Evolutionary conservation across 2,329 filamentous ascomycete species (phyloP), one percentile per base, ranked within the genome.

Genomic region (Penicillium sumatraense): DNA sequence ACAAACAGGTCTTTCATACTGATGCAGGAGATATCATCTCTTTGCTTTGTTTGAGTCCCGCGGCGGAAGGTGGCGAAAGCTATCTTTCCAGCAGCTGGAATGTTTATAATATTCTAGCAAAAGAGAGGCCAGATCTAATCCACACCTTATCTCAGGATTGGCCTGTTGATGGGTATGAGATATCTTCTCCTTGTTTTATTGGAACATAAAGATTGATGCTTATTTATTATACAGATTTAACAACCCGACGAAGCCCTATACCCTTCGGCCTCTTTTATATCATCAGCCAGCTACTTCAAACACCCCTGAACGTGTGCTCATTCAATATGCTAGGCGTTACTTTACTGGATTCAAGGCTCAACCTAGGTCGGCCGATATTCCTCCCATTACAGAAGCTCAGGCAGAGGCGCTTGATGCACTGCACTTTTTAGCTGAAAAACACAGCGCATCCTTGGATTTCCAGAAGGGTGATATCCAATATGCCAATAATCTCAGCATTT

Each of bases 271-370:
- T 4, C 63, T 76, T 5, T 60, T 76, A 9, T 82, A 84, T 68
- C 79, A 85, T 63, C 81, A 85, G 45, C 78, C 81, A 0, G 76
- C 78, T 9, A 81, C 75, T 0, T 70, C 60, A 0, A 69, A 67
- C 1, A 65, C 68, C 0, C 81, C 83, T 0, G 81, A 87, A 62
- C 78, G 83, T 1, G 68, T 88, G 1, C 70, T 84, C 6, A 78
- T 88, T 26, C 84, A 88, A 58, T 88, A 87, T 59, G 83, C 81
- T 0, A 80, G 86, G 2, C 78, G 85, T 1, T 75, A 73, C 23
- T 87, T 87, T 59, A 85, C 84, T 0, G 81, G 80, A 2, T 82
- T 75, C 53, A 68, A 70, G 51, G 73, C 71, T 0, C 70, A 77
- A 4, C 78, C 77, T 1, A 72, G 80, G 16, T 77, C 74, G 0